Evolutionary conservation across 352 stramenopile genomes (phyloP).

Genomic region (Pythium pyrilobum): DNA sequence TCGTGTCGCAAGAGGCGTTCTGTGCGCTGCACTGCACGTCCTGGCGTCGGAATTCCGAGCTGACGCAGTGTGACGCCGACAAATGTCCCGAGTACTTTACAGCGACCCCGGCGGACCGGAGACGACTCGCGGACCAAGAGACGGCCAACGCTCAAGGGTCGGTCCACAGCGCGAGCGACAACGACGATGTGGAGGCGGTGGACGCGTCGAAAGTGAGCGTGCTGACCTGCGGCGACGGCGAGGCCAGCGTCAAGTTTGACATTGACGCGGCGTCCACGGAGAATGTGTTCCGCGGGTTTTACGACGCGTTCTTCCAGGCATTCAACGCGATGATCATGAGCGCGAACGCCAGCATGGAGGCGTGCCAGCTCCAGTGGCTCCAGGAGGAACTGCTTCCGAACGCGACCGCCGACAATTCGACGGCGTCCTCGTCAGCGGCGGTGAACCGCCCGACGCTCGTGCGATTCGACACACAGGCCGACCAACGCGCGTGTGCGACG

Average conservation of each 20-base stretch:
- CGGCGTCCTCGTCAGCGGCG: background rate
- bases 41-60: constrained; percentile 1
- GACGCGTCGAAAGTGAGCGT: constrained; percentile 18
- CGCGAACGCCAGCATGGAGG: constrained; percentile 45
- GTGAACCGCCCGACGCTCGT: constrained; percentile 39
- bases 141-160: background rate
- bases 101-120: background rate
- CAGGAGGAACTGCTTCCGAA: constrained; percentile 45
- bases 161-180: constrained; percentile 7
- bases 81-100: constrained; percentile 7
- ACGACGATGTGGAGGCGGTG: constrained; percentile 19
- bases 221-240: constrained; percentile 33
- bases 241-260: constrained; percentile 33
- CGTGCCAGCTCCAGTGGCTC: constrained; percentile 61
- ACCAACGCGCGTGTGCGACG: constrained; percentile 44
- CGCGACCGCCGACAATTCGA: constrained; percentile 18
- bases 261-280: constrained; percentile 18
- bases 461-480: constrained; percentile 27
- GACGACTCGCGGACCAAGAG: background rate
- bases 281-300: constrained; percentile 46
- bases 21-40: constrained; percentile 55
- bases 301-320: constrained; percentile 55
- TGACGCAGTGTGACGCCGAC: constrained; percentile 8
- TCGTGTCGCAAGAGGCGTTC: constrained; percentile 35
- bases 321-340: constrained; percentile 63